Conservation (phyloP, 179 eudicot genomes). For the Silene noctiflora region DNA sequence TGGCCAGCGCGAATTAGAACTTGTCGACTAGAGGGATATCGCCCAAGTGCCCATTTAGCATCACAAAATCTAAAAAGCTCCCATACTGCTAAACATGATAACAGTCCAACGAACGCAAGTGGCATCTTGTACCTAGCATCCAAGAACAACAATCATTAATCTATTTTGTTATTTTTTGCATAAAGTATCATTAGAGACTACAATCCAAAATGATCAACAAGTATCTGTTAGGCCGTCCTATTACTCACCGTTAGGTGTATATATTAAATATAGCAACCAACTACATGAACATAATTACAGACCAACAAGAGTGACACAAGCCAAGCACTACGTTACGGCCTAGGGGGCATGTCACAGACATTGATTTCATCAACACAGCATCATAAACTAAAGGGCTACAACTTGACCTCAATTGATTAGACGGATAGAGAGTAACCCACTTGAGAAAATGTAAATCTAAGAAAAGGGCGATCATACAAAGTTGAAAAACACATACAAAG, state of each 20-base stretch:
- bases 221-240: neutral
- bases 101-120: constrained; percentile 71
- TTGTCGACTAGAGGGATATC: constrained; percentile 45
- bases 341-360: too few relatives aligned
- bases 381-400: too few relatives aligned
- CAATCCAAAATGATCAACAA: neutral
- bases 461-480: neutral
- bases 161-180: neutral
- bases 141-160: constrained; percentile 11
- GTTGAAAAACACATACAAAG: neutral
- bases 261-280: neutral
- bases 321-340: too few relatives aligned
- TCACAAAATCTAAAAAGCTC: constrained; percentile 59
- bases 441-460: too few relatives aligned
- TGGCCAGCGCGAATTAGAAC: constrained; percentile 54
- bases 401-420: too few relatives aligned
- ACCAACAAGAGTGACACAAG: neutral
- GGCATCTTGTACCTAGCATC: constrained; percentile 79
- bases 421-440: too few relatives aligned
- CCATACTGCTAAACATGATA: constrained; percentile 77
- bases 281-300: neutral
- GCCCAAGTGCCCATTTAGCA: constrained; percentile 57
- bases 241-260: neutral
- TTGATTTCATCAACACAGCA: too few relatives aligned
- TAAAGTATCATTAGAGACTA: neutral